Conservation (phyloP, 208 protist genomes). For the Wallacemonas sp. region DNA sequence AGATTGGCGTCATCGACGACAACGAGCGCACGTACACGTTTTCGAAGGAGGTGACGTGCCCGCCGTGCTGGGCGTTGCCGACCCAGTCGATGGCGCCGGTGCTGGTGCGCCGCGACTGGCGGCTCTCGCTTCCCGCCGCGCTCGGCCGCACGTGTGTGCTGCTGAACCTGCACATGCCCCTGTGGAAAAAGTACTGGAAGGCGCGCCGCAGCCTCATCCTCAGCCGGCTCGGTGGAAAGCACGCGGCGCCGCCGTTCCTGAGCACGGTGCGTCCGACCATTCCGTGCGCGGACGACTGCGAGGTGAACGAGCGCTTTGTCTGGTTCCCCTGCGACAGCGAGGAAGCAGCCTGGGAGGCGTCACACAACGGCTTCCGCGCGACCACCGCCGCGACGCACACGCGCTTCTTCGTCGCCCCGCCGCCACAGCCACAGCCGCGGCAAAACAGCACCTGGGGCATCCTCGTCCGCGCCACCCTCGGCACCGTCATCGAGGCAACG, state of each 20-base stretch:
- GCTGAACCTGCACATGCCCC: slow-evolving; percentile 56
- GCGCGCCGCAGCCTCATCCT: slow-evolving; percentile 46
- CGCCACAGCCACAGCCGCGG: slow-evolving; percentile 9
- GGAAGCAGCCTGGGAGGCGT: slow-evolving; percentile 56
- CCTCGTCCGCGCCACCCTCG: slow-evolving; percentile 56
- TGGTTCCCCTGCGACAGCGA: slow-evolving; percentile 56
- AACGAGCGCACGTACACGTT: slow-evolving; percentile 36
- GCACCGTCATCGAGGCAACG: slow-evolving; percentile 49
- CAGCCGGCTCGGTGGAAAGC: slow-evolving; percentile 30
- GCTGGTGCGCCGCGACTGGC: slow-evolving; percentile 31
- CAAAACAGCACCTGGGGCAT: slow-evolving; percentile 38
- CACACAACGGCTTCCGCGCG: slow-evolving; percentile 44
- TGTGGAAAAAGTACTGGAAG: slow-evolving; percentile 72
- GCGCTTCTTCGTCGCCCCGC: slow-evolving; percentile 18
- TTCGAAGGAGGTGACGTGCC: slow-evolving; percentile 48
- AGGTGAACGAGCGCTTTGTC: slow-evolving; percentile 65
- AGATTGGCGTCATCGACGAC: slow-evolving; percentile 41
- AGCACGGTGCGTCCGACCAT: slow-evolving; percentile 26
- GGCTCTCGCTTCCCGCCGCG: slow-evolving; percentile 18
- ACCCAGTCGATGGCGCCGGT: slow-evolving; percentile 33
- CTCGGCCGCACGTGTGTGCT: slow-evolving; percentile 23
- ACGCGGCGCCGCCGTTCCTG: slow-evolving; percentile 37
- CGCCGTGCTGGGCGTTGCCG: slow-evolving; percentile 42
- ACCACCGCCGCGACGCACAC: neutral
- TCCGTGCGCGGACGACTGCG: slow-evolving; percentile 63